phyloP scores from a whole-genome alignment of 495 filamentous ascomycete species.

The Hyaloscypha hepaticicola region DNA sequence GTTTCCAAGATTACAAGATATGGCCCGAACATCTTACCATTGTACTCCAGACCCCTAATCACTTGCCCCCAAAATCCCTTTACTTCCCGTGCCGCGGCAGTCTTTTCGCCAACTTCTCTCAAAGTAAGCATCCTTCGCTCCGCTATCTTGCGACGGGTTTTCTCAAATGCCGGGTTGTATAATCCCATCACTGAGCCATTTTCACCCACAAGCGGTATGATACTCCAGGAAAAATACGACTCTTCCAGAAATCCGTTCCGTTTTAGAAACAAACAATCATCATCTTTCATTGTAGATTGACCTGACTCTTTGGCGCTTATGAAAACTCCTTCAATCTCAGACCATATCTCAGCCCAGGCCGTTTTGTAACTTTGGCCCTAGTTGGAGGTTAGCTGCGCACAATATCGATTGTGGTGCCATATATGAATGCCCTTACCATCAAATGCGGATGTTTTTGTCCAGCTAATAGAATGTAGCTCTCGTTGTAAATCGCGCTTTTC shows the following conservation, averaged over 20 bases:
- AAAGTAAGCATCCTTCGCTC: conserved; percentile 67
- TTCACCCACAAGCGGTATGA: conserved; percentile 63
- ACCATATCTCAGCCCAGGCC: conserved; percentile 69
- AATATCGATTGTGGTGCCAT: not conserved
- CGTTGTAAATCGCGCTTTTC: conserved; percentile 62
- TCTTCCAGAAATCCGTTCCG: conserved; percentile 64
- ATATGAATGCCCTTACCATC: conserved; percentile 44
- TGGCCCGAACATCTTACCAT: conserved; percentile 31
- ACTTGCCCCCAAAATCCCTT: conserved; percentile 61
- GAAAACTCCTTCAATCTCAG: conserved; percentile 58
- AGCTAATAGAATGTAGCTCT: conserved; percentile 66
- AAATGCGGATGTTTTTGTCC: conserved; percentile 66
- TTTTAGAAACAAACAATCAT: conserved; percentile 64
- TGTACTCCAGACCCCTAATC: conserved; percentile 56
- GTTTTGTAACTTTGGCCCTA: conserved; percentile 56
- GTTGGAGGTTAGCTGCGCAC: not conserved
- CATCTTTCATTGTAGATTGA: conserved; percentile 72
- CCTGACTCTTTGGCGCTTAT: conserved; percentile 56
- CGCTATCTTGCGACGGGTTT: conserved; percentile 61
- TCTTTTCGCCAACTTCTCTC: conserved; percentile 68
- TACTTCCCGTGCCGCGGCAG: conserved; percentile 63
- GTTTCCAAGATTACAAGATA: not conserved
- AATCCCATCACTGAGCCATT: conserved; percentile 63
- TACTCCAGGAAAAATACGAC: conserved; percentile 67
- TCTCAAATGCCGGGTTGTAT: conserved; percentile 69